Base-by-base conservation (phyloP, 176 grass and related monocot species). In the Neostapfia colusana region DNA sequence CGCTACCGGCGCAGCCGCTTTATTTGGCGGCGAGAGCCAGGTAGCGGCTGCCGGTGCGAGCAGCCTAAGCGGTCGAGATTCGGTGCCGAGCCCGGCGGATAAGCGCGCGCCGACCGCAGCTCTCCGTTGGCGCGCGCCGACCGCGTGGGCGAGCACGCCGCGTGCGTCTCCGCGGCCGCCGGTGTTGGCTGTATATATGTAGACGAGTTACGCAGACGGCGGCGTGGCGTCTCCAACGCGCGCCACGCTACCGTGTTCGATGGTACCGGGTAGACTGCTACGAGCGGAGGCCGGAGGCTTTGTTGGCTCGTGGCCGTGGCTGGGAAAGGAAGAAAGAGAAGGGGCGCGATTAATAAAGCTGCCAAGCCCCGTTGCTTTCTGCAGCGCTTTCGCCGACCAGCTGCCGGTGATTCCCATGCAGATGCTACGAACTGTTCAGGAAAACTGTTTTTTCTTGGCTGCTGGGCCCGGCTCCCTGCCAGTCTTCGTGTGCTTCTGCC, bases 361-460 rank as follows among this genome's bases (percentile, higher is more conserved):
- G 78, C 25, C 63, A 26, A 23, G 62, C 42, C 54, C 54, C 67
- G 11, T 78, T 67, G 78, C 73, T 81, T 89, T 86, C 64, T 17
- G 57, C 46, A 62, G 65, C 44, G 61, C 86, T 77, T 81, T 70
- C n/a, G n/a, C n/a, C n/a, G 81, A 48, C 7, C 70, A 58, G 65
- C n/a, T 10, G 63, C 4, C 37, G 62, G 71, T 95, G 89, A 87
- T 89, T 89, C 85, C 83, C 89, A 82, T 76, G 81, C 92, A 86
- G 86, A 85, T 88, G n/a, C 87, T 80, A 24, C 87, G 42, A 75
- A 78, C 57, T 71, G 74, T 20, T 46, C 6, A 31, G 58, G 31
- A 66, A 71, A 39, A 38, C 65, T 26, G 9, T 66, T 72, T 77
- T 79, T 10, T 35, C 58, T 77, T 66, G 63, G 46, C 72, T 24